phyloP scores from a whole-genome alignment of 176 grass and related monocot genomes.

The Raddia distichophylla region DNA sequence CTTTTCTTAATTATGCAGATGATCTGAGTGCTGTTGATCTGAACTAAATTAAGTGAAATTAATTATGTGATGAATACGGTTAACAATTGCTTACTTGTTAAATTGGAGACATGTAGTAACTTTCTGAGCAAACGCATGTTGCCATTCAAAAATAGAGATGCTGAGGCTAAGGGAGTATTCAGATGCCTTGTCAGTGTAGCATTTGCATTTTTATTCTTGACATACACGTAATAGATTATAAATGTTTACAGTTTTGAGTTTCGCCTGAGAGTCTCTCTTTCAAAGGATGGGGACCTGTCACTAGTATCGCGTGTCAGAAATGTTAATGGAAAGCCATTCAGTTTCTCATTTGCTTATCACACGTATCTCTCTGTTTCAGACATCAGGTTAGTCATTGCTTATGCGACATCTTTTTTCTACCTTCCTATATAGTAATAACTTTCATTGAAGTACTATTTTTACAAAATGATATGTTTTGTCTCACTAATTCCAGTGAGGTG shows the following conservation, averaged over 20 bases:
- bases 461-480: neutral
- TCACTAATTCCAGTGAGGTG: conserved; percentile 65
- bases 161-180: neutral
- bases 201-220: neutral
- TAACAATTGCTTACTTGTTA: neutral
- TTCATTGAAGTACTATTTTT: neutral
- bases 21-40: neutral
- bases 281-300: conserved; percentile 71
- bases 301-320: conserved; percentile 81
- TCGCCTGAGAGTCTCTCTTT: conserved; percentile 78
- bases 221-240: conserved; percentile 2
- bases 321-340: conserved; percentile 89
- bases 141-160: neutral
- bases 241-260: conserved; percentile 84
- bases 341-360: conserved; percentile 97
- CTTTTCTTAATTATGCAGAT: neutral
- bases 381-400: conserved; percentile 67
- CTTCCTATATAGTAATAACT: neutral
- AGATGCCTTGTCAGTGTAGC: neutral
- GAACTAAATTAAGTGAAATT: neutral
- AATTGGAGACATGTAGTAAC: neutral
- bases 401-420: neutral
- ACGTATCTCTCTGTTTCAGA: conserved; percentile 95
- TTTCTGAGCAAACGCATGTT: too few relatives aligned
- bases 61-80: neutral